Evolutionary conservation across 257 asterid genomes (phyloP), one percentile per base, ranked within the genome.

Genomic region (Parsonsia alboflavescens): DNA sequence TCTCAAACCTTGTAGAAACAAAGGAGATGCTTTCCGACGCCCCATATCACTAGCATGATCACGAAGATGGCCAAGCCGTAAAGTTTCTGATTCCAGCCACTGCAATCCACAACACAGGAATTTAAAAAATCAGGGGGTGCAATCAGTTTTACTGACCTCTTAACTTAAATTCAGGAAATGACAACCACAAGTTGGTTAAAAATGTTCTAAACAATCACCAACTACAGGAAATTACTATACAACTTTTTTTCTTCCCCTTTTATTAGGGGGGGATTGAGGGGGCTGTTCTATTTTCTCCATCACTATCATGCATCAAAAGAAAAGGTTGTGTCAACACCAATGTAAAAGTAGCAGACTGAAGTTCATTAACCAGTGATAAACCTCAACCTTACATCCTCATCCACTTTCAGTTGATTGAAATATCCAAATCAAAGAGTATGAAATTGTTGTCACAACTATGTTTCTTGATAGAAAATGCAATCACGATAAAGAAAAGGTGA

Each of bases 1-100:
- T 17, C 45, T 12, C 17, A 26, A 22, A 36, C 41, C 33, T 48
- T n/a, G 57, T 28, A 66, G 65, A 78, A 46, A 74, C 44, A 82
- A 92, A 95, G 98, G 99, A 95, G 90, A 95, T 95, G 91, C 98
- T 72, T 95, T 95, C 78, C 92, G 87, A 65, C 89, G 99, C 79
- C 99, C 99, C 83, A 86, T 77, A 81, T 92, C 99, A 79, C 99
- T 95, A 66, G 99, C 99, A 41, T 98, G 89, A 82, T 95, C 99
- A 83, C 99, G 91, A 79, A 95, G 97, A 89, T 95, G 97, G 80
- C 91, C 84, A 74, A 95, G 91, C 85, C 99, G 90, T 84, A 82
- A 66, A 68, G 80, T 77, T 87, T 95, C 98, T 68, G 98, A 80
- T 82, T 95, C 99, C 88, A 95, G 86, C 99, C 98, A 95, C 99